Evolutionary conservation across 1,139 yeast genomes (phyloP).

Genomic region (Yamadazyma conglobata): DNA sequence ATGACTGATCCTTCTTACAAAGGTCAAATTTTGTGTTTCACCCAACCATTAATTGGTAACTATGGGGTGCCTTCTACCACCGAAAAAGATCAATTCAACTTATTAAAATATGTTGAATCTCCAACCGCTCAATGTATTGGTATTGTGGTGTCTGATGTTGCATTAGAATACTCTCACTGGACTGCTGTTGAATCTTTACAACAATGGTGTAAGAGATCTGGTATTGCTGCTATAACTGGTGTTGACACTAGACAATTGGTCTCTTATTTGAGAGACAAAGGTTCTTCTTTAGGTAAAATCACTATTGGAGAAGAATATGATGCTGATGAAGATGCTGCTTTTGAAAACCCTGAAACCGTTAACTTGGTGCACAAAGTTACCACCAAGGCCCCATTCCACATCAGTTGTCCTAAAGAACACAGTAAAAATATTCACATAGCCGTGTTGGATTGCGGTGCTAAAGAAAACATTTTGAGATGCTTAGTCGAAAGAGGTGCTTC

Average conservation of each 20-base stretch:
- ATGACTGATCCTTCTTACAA: slow-evolving; percentile 98
- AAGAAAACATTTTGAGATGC: slow-evolving; percentile 92
- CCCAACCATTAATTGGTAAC: slow-evolving; percentile 96
- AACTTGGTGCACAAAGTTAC: slow-evolving; percentile 92
- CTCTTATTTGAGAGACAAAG: slow-evolving; percentile 88
- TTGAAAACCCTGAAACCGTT: slow-evolving; percentile 86
- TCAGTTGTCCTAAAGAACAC: slow-evolving; percentile 60
- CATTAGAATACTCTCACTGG: slow-evolving; percentile 96
- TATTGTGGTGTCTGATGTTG: slow-evolving; percentile 93
- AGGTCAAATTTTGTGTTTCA: slow-evolving; percentile 94
- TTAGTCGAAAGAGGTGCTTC: slow-evolving; percentile 94
- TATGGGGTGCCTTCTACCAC: slow-evolving; percentile 93
- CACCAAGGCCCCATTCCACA: slow-evolving; percentile 92
- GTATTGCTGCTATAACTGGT: slow-evolving; percentile 95
- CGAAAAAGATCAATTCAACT: slow-evolving; percentile 74
- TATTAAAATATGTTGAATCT: slow-evolving; percentile 86
- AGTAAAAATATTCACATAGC: slow-evolving; percentile 74
- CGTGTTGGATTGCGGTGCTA: slow-evolving; percentile 95
- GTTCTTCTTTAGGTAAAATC: slow-evolving; percentile 87
- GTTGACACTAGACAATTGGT: slow-evolving; percentile 96
- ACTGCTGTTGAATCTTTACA: slow-evolving; percentile 95
- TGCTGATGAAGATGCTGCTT: slow-evolving; percentile 89
- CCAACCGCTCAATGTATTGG: slow-evolving; percentile 93
- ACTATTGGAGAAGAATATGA: slow-evolving; percentile 88
- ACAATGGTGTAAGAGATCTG: slow-evolving; percentile 95